phyloP scores from a whole-genome alignment of 2,329 filamentous ascomycete species.

The Pseudogymnoascus sp. region DNA sequence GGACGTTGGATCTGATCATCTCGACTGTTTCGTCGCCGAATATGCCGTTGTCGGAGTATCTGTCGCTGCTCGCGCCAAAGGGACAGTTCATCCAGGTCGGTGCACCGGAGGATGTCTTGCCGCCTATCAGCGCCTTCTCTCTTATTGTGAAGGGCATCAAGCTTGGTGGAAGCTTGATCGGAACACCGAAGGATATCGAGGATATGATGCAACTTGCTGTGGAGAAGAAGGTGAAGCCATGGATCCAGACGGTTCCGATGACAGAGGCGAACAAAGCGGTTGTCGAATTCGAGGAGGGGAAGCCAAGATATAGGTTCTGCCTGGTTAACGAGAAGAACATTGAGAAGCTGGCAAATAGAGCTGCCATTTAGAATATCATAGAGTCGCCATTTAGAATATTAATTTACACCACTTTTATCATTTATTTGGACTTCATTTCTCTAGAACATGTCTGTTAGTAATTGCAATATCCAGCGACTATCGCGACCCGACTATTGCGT shows the following conservation, averaged over 20 bases:
- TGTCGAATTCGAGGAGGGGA: conserved; percentile 48
- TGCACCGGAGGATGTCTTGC: conserved; percentile 7
- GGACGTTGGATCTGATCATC: conserved; percentile 50
- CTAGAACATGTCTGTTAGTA: not conserved
- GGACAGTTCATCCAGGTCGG: conserved; percentile 59
- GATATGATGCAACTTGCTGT: conserved; percentile 53
- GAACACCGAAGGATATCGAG: conserved; percentile 43
- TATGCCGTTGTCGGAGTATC: conserved; percentile 56
- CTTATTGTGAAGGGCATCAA: not conserved
- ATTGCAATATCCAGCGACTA: not conserved
- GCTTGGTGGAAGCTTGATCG: conserved; percentile 8
- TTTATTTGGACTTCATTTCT: not conserved
- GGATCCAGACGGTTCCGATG: conserved; percentile 48
- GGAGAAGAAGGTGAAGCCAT: conserved; percentile 49
- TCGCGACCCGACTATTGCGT: not conserved
- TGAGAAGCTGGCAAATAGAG: conserved; percentile 10
- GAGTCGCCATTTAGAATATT: not conserved
- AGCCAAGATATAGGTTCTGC: conserved; percentile 41
- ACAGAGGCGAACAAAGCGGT: conserved; percentile 48
- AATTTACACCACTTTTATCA: not conserved
- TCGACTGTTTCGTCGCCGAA: conserved; percentile 45
- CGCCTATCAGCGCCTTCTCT: not conserved
- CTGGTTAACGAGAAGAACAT: conserved; percentile 32
- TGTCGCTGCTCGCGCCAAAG: conserved; percentile 49
- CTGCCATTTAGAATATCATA: not conserved